Evolutionary conservation across 139 green algal genomes (phyloP).

Genomic region (Chlorella ohadii): DNA sequence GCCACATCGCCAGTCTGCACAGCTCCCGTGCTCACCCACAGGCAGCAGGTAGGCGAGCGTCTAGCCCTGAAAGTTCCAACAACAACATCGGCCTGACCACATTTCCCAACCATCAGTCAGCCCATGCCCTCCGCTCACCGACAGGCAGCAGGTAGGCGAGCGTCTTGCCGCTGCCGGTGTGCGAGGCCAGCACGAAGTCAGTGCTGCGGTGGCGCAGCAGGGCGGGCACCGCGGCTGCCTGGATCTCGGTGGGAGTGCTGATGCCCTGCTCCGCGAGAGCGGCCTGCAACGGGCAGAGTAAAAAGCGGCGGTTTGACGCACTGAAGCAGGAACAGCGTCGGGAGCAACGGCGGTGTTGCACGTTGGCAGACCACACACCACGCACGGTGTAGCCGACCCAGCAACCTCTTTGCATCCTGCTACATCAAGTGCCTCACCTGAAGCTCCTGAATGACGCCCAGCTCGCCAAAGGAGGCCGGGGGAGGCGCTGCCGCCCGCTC

Average conservation of each 20-base stretch:
- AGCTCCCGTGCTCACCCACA: too few relatives aligned
- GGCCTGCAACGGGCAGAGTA: not conserved
- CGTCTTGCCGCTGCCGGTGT: conserved; percentile 96
- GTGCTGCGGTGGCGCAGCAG: conserved; percentile 57
- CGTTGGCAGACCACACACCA: too few relatives aligned
- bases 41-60: too few relatives aligned
- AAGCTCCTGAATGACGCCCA: conserved; percentile 52
- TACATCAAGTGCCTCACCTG: conserved; percentile 3
- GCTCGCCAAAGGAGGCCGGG: conserved; percentile 49
- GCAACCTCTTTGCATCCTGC: not conserved
- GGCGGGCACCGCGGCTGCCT: conserved; percentile 77
- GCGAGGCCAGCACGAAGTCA: conserved; percentile 87
- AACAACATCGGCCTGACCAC: too few relatives aligned
- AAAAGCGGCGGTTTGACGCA: too few relatives aligned
- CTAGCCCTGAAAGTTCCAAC: too few relatives aligned
- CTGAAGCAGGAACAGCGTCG: too few relatives aligned
- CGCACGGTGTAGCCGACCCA: too few relatives aligned
- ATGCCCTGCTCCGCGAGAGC: conserved; percentile 71
- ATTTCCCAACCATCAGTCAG: too few relatives aligned
- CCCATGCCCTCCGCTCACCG: conserved; percentile 57
- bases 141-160: conserved; percentile 96
- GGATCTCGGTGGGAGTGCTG: conserved; percentile 85
- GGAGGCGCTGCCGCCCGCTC: not conserved
- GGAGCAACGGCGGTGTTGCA: too few relatives aligned
- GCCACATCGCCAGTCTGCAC: too few relatives aligned